A percentile compares a stretch with the other conserved stretches of the same genome.
These are phyloP conservation scores for Westerdykella aurantiaca DNA, from an alignment of 2,329 filamentous ascomycete genomes.

Conservation along the genomic window DNA sequence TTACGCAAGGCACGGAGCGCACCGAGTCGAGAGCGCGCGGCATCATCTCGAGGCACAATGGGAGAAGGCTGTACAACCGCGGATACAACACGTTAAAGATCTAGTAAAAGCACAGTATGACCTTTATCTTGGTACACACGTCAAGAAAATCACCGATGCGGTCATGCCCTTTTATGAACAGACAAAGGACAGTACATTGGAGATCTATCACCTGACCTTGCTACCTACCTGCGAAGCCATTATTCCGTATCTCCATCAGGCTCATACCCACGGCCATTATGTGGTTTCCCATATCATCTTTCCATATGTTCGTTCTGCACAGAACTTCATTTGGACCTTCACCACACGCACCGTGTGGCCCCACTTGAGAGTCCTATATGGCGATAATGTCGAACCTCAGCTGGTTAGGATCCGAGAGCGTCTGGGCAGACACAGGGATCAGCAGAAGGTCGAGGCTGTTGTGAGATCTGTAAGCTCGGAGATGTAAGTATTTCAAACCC, in stretches of 20 bases:
- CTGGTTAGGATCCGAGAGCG: slow-evolving; percentile 86
- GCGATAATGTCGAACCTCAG: slow-evolving; percentile 92
- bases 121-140: slow-evolving; percentile 64
- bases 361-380: slow-evolving; percentile 70
- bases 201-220: slow-evolving; percentile 66
- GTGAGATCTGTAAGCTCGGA: slow-evolving; percentile 49
- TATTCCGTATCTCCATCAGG: slow-evolving; percentile 65
- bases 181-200: slow-evolving; percentile 56
- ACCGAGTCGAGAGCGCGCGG: slow-evolving; percentile 62
- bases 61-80: slow-evolving; percentile 71
- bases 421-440: slow-evolving; percentile 67
- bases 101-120: slow-evolving; percentile 63
- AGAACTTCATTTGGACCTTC: slow-evolving; percentile 64
- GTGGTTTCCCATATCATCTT: slow-evolving; percentile 65
- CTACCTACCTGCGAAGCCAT: slow-evolving; percentile 70
- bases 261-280: slow-evolving; percentile 60
- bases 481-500: slow-evolving; percentile 12
- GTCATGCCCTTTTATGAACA: slow-evolving; percentile 68
- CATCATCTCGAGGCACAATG: slow-evolving; percentile 66
- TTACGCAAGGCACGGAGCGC: slow-evolving; percentile 67
- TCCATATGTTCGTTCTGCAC: slow-evolving; percentile 65
- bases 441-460: slow-evolving; percentile 56
- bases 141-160: slow-evolving; percentile 54
- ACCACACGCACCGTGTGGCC: slow-evolving; percentile 76
- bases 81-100: slow-evolving; percentile 59